Percentiles rank a stretch among this genome's conserved stretches.
Conservation (phyloP, 169 alveolate species). For the Cryptosporidium sp. region DNA sequence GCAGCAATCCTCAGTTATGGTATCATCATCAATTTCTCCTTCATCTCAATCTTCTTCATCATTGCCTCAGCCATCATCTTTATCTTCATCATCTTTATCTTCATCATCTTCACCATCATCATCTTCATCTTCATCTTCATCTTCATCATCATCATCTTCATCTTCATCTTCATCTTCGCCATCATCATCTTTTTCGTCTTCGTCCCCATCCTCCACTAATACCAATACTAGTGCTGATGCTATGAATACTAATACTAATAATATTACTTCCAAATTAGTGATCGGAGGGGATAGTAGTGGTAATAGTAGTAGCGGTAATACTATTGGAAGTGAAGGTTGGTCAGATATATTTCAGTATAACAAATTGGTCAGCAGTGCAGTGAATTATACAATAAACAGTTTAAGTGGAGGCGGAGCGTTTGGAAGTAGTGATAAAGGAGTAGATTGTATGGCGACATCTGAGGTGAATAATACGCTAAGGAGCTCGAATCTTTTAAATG, state of each 20-base stretch:
- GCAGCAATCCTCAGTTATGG: too few relatives aligned
- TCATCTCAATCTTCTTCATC: background rate
- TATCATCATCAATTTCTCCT: background rate
- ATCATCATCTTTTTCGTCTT: background rate
- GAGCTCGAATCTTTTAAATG: slow-evolving; percentile 14
- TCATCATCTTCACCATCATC: background rate
- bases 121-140: background rate
- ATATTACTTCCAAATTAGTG: background rate
- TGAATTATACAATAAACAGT: slow-evolving; percentile 11
- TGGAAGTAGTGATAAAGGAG: background rate
- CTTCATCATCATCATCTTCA: background rate
- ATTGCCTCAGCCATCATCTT: too few relatives aligned
- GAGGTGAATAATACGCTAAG: background rate
- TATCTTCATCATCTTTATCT: background rate
- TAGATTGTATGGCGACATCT: background rate
- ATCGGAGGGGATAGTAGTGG: background rate
- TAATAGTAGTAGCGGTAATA: background rate
- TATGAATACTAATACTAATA: too few relatives aligned
- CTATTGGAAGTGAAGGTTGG: slow-evolving; percentile 10
- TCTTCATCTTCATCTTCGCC: background rate
- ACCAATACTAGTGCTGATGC: too few relatives aligned
- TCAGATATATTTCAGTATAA: slow-evolving; percentile 44
- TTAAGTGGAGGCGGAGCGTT: background rate
- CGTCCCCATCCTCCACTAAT: background rate
- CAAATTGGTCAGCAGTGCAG: slow-evolving; percentile 21